Evolutionary conservation across 2,329 filamentous ascomycete genomes (phyloP).

Genomic region (Didymella segeticola): DNA sequence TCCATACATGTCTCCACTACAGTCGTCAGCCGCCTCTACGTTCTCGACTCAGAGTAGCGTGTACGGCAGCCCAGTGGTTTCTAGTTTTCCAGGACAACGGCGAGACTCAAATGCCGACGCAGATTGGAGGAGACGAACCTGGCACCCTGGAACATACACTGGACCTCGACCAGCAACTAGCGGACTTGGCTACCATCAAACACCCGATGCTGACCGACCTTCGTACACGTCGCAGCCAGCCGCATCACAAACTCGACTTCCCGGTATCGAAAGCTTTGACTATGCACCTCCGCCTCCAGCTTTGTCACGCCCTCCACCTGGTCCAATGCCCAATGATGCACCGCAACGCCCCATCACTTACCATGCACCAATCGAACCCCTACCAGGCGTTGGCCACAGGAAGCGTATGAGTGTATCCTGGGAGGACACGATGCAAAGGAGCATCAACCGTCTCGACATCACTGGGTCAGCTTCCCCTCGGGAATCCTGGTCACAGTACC

Average conservation of each 20-base stretch:
- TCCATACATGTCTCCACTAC: slow-evolving; percentile 62
- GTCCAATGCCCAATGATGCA: slow-evolving; percentile 78
- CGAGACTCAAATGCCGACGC: slow-evolving; percentile 76
- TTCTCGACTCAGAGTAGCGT: slow-evolving; percentile 67
- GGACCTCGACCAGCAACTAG: slow-evolving; percentile 70
- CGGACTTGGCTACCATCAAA: slow-evolving; percentile 77
- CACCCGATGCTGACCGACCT: slow-evolving; percentile 67
- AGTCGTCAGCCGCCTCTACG: slow-evolving; percentile 59
- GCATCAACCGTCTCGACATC: slow-evolving; percentile 71
- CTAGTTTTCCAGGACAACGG: slow-evolving; percentile 67
- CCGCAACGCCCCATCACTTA: slow-evolving; percentile 53
- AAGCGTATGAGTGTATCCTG: slow-evolving; percentile 57
- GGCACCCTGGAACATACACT: slow-evolving; percentile 80
- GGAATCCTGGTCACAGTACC: slow-evolving; percentile 45
- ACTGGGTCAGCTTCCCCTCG: slow-evolving; percentile 52
- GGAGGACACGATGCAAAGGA: slow-evolving; percentile 71
- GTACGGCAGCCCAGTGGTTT: slow-evolving; percentile 71
- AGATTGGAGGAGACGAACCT: slow-evolving; percentile 82
- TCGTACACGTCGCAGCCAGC: slow-evolving; percentile 62
- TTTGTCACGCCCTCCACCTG: slow-evolving; percentile 69
- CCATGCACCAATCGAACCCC: slow-evolving; percentile 42
- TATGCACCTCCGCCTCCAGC: slow-evolving; percentile 69
- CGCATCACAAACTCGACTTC: slow-evolving; percentile 70
- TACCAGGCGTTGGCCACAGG: slow-evolving; percentile 33
- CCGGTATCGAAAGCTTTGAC: slow-evolving; percentile 92